Evolutionary conservation across 2,329 filamentous ascomycete genomes (phyloP).

Genomic region (Monosporascus sp.): DNA sequence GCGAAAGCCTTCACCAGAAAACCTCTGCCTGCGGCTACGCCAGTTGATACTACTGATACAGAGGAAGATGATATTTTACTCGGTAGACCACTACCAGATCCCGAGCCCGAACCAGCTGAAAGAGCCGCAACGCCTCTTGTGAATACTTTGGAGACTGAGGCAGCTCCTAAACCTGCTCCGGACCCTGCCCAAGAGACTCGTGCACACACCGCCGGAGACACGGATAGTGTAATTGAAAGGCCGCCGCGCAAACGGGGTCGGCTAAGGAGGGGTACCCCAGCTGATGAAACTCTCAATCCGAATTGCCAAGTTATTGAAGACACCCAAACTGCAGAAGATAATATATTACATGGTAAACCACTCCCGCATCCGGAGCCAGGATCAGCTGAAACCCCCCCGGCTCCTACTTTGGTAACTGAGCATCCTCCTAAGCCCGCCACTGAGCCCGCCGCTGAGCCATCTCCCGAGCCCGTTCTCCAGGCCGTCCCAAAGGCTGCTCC

Average conservation of each 20-base stretch:
- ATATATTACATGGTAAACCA: slow-evolving; percentile 16
- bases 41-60: slow-evolving; percentile 5
- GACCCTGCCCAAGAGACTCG: background rate
- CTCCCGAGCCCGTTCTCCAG: too few species aligned
- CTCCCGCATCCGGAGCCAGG: background rate
- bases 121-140: slow-evolving; percentile 2
- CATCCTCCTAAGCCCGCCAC: background rate
- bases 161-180: background rate
- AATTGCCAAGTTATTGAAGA: background rate
- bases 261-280: background rate
- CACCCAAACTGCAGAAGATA: too few species aligned
- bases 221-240: background rate
- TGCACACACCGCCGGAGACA: background rate
- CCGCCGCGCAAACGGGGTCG: background rate
- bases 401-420: background rate
- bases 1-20: slow-evolving; percentile 11
- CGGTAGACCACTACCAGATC: slow-evolving; percentile 1
- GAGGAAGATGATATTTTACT: slow-evolving; percentile 23
- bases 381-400: slow-evolving; percentile 2
- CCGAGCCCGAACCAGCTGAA: background rate
- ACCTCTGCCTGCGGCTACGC: slow-evolving; percentile 1
- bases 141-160: background rate
- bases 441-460: too few species aligned
- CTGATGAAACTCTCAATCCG: too few species aligned
- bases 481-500: background rate